Base-by-base conservation (phyloP, 2,329 filamentous ascomycete genomes). In the Penicillium griseofulvum region DNA sequence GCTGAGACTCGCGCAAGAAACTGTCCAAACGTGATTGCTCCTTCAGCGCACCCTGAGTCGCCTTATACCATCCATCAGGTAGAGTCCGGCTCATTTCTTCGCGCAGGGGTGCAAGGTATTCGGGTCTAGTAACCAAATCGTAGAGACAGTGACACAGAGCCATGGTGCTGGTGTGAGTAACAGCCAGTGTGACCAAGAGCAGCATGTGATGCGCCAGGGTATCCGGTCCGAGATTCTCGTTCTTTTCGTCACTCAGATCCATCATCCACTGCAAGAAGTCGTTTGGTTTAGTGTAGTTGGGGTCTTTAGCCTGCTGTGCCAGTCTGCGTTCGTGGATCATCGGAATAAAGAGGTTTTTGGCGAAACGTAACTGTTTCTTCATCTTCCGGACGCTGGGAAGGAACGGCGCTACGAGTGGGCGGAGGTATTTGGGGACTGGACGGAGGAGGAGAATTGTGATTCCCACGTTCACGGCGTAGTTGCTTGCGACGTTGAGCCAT, bases 91-190 rank as follows among this genome's bases (percentile, higher is more conserved):
- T 60, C 5, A 80, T 76, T 56, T 86, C 83, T 7, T 80, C 71
- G 1, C 83, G 77, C 0, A 85, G 65, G 10, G 78, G 74, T 3
- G 76, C 69, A 29, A 81, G 62, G 60, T 81, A 74, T 29, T 83
- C 77, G 0, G 81, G 82, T 31, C 74, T 68, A 1, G 76, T 69
- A 0, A 78, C 76, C 2, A 86, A 64, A 59, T 81, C 78, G 60
- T 80, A 83, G 19, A 86, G 72, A 51, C 76, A 51, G 75, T 83
- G 68, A 6, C 63, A 68, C 53, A 70, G 55, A 1, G 65, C 58
- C 55, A 68, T 67, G 1, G 68, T 62, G 28, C 64, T 68, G 6
- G 68, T 70, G 37, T 71, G 67, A 5, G 67, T 58, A 28, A 68
- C 60, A 2, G 65, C 66, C 43, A 71, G 38, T 43, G 63, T 66